These are phyloP conservation scores for Ophiostoma himal-ulmi DNA, from an alignment of 2,329 filamentous ascomycete genomes.

Conservation along the genomic window DNA sequence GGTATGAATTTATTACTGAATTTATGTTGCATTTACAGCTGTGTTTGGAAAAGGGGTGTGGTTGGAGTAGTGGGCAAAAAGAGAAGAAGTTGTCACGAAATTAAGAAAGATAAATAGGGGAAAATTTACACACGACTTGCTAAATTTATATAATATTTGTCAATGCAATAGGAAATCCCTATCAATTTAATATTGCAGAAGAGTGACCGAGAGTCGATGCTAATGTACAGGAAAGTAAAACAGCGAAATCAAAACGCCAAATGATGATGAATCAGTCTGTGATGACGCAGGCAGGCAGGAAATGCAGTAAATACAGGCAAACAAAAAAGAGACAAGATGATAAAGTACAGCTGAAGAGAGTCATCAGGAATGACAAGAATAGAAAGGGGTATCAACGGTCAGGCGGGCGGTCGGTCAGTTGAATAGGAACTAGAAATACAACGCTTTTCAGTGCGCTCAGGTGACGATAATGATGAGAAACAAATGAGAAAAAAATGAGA, in stretches of 20 bases:
- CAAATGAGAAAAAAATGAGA: neutral
- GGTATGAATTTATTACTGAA: neutral
- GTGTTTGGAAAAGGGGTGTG: neutral
- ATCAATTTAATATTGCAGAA: neutral
- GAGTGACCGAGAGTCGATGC: neutral
- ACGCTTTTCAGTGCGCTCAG: conserved; percentile 8
- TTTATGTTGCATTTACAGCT: neutral
- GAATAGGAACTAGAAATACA: conserved; percentile 7
- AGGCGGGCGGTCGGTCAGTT: conserved; percentile 14
- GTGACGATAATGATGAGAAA: neutral
- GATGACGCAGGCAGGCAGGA: neutral
- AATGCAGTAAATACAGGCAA: neutral
- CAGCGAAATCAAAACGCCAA: neutral
- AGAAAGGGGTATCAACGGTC: conserved; percentile 15
- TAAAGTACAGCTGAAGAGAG: neutral
- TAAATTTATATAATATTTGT: neutral
- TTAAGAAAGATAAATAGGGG: neutral
- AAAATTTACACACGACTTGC: neutral
- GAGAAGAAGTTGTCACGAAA: neutral
- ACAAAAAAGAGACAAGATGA: neutral
- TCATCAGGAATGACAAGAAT: conserved; percentile 4
- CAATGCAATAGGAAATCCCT: neutral
- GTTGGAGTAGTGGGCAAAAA: neutral
- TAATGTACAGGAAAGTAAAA: neutral
- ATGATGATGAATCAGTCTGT: conserved; percentile 7